Evolutionary conservation across 768 basidiomycete species (phyloP).

Genomic region (Tulasnella sp.): DNA sequence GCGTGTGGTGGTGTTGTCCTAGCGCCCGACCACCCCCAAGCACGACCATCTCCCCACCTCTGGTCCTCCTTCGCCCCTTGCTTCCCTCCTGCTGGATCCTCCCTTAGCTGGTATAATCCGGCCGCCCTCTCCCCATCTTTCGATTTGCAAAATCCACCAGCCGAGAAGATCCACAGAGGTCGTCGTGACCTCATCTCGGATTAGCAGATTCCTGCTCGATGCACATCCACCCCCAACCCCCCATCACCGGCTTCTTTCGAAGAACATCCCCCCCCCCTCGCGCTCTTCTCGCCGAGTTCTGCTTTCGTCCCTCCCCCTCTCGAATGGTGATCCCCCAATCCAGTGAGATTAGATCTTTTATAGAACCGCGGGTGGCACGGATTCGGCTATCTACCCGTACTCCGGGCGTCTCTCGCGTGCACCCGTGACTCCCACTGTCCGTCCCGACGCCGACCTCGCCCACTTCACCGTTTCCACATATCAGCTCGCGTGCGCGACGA

Average conservation of each 20-base stretch:
- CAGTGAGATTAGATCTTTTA: slow-evolving; percentile 1
- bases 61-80: neutral
- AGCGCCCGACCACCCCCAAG: neutral
- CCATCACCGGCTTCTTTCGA: neutral
- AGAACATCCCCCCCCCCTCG: too few relatives aligned
- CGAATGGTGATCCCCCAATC: neutral
- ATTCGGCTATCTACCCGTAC: neutral
- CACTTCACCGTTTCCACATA: neutral
- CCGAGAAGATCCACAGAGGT: neutral
- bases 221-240: neutral
- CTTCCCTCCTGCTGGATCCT: neutral
- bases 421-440: neutral
- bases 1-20: neutral
- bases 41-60: slow-evolving; percentile 1
- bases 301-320: neutral
- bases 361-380: neutral
- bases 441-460: neutral
- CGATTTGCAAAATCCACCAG: neutral
- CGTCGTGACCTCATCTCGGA: slow-evolving; percentile 11
- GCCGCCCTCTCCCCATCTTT: neutral
- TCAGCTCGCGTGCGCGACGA: slow-evolving; percentile 6
- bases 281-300: neutral
- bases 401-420: neutral
- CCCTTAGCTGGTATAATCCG: neutral
- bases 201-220: neutral